Evolutionary conservation across 2,329 filamentous ascomycete genomes (phyloP).

Genomic region (Exophiala lecanii-corni): DNA sequence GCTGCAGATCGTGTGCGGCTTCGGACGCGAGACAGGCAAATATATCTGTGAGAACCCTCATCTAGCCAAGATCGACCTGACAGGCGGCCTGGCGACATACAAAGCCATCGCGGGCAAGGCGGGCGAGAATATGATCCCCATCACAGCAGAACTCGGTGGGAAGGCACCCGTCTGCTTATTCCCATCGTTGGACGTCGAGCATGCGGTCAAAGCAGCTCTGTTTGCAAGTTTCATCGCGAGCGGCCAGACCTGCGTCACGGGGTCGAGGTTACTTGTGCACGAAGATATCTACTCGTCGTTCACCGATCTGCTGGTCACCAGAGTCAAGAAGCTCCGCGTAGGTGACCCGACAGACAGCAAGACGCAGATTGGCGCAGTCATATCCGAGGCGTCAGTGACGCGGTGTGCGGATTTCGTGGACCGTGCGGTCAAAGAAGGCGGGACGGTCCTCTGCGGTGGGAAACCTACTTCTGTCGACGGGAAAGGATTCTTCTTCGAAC

Average conservation of each 20-base stretch:
- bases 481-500: constrained; percentile 48
- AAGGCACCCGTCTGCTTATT: constrained; percentile 30
- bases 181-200: constrained; percentile 22
- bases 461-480: constrained; percentile 49
- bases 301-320: constrained; percentile 37
- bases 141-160: constrained; percentile 28
- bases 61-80: constrained; percentile 27
- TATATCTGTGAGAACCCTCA: constrained; percentile 40
- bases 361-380: constrained; percentile 61
- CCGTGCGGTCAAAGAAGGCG: constrained; percentile 37
- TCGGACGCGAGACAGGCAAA: constrained; percentile 50
- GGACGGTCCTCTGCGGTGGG: constrained; percentile 45
- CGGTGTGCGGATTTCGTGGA: constrained; percentile 41
- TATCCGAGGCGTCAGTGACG: constrained; percentile 43
- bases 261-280: constrained; percentile 51
- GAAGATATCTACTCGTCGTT: constrained; percentile 40
- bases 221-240: constrained; percentile 49
- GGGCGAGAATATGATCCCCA: constrained; percentile 22
- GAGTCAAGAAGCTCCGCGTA: constrained; percentile 52
- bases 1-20: constrained; percentile 48
- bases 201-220: constrained; percentile 28
- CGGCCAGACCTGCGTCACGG: constrained; percentile 54
- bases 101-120: constrained; percentile 24
- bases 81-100: constrained; percentile 26
- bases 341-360: constrained; percentile 53